A percentile compares a stretch with the other conserved stretches of the same genome.
These are phyloP conservation scores for Ilyonectria sp. DNA, from an alignment of 2,329 filamentous ascomycete species.

Conservation along the genomic window DNA sequence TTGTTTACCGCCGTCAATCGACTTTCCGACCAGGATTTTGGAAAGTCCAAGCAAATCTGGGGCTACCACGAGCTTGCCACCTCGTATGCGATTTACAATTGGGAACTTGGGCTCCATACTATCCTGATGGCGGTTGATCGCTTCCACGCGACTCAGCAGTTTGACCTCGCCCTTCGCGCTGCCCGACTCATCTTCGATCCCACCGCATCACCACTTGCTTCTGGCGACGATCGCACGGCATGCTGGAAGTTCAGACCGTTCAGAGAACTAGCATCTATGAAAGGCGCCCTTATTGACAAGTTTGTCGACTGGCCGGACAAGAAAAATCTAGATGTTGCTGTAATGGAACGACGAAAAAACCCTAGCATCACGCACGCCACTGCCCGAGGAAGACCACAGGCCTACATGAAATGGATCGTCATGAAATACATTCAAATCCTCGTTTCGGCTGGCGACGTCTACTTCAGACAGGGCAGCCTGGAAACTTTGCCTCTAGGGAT, in stretches of 20 bases:
- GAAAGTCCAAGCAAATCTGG: no score
- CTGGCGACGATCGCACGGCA: neutral
- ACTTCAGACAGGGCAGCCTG: slow-evolving; percentile 27
- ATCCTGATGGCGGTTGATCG: slow-evolving; percentile 2
- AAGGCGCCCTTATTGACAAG: neutral
- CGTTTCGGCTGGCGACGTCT: slow-evolving; percentile 27
- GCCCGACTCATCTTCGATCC: slow-evolving; percentile 19
- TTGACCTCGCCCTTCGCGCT: slow-evolving; percentile 8
- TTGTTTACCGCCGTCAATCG: no score
- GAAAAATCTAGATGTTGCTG: no score
- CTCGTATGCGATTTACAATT: slow-evolving; percentile 18
- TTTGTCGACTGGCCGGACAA: no score
- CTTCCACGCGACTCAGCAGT: slow-evolving; percentile 12
- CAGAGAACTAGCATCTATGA: neutral
- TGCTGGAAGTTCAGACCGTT: slow-evolving; percentile 18
- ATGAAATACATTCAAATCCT: slow-evolving; percentile 32
- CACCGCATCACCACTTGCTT: neutral
- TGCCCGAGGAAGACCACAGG: slow-evolving; percentile 2
- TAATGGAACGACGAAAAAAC: neutral
- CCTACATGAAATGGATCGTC: slow-evolving; percentile 31
- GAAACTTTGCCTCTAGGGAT: slow-evolving; percentile 30
- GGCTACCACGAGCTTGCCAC: neutral
- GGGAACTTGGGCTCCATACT: slow-evolving; percentile 21
- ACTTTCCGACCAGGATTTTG: no score
- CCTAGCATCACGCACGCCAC: neutral